These are phyloP conservation scores for Candida sithepensis DNA, from an alignment of 805 yeast genomes.

Conservation along the genomic window DNA sequence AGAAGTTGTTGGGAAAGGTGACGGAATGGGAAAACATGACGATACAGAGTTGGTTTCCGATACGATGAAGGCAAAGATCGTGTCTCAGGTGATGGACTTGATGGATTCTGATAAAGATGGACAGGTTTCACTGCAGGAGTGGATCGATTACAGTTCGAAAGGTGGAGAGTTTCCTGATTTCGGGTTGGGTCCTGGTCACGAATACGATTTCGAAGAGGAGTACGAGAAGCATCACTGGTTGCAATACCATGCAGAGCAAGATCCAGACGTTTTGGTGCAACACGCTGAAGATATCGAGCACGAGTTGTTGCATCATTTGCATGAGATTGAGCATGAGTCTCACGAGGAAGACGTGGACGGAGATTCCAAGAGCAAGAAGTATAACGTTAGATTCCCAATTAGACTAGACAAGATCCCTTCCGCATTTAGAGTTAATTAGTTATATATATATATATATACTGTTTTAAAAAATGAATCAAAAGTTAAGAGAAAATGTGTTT, in stretches of 20 bases:
- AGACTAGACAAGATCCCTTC: slow-evolving; percentile 20
- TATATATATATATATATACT: background rate
- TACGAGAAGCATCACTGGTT: slow-evolving; percentile 96
- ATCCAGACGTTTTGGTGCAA: slow-evolving; percentile 75
- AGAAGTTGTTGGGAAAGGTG: slow-evolving; percentile 79
- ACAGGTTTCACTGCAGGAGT: slow-evolving; percentile 62
- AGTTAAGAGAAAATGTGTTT: too few relatives aligned
- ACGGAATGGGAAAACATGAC: slow-evolving; percentile 82
- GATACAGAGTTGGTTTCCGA: slow-evolving; percentile 57
- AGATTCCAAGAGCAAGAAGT: too few relatives aligned
- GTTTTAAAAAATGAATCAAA: background rate
- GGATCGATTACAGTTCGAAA: slow-evolving; percentile 51
- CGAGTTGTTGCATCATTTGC: slow-evolving; percentile 80
- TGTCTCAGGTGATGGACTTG: slow-evolving; percentile 49
- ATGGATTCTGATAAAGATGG: slow-evolving; percentile 69
- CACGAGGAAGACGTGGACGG: slow-evolving; percentile 10
- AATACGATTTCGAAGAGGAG: slow-evolving; percentile 88
- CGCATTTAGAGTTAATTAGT: slow-evolving; percentile 11
- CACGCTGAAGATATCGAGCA: slow-evolving; percentile 90
- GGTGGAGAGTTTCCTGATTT: slow-evolving; percentile 86
- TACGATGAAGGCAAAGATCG: slow-evolving; percentile 52
- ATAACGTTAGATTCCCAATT: slow-evolving; percentile 16
- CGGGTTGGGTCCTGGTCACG: slow-evolving; percentile 85
- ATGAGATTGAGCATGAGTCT: slow-evolving; percentile 64
- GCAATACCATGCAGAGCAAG: slow-evolving; percentile 67